A percentile compares a stretch with the other conserved stretches of the same genome.
phyloP scores from a whole-genome alignment of 2,329 filamentous ascomycete species.

The Neonectria magnoliae region DNA sequence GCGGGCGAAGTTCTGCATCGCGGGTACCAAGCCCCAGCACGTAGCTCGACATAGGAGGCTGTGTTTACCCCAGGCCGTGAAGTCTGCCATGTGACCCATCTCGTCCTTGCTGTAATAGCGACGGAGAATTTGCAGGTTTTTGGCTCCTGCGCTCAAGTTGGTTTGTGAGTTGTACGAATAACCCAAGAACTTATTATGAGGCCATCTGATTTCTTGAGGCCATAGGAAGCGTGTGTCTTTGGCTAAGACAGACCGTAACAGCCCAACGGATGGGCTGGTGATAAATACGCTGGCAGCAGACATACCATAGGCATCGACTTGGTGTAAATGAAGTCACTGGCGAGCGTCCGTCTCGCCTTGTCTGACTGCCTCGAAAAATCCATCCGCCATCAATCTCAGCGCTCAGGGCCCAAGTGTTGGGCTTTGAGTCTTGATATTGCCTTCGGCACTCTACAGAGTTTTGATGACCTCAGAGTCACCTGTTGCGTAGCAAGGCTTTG shows the following conservation, averaged over 20 bases:
- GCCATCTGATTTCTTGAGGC: background rate
- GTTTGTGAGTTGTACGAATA: background rate
- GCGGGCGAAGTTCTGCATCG: background rate
- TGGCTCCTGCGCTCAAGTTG: background rate
- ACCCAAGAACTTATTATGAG: background rate
- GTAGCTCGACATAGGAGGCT: slow-evolving; percentile 5
- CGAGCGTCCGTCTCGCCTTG: too few relatives aligned
- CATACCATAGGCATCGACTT: accelerated
- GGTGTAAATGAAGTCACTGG: background rate
- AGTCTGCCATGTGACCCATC: background rate
- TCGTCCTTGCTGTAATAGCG: background rate
- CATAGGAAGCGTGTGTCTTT: background rate
- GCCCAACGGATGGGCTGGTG: background rate
- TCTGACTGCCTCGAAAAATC: background rate
- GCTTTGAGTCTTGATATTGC: background rate
- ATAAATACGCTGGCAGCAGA: background rate
- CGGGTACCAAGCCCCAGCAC: background rate
- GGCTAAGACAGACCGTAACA: background rate
- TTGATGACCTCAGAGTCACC: background rate
- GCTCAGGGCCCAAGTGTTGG: background rate
- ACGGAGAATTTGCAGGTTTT: background rate
- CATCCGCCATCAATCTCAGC: background rate
- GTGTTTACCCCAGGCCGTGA: background rate
- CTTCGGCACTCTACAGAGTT: background rate
- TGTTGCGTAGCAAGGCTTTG: background rate